Evolutionary conservation across 2,329 filamentous ascomycete genomes (phyloP), one percentile per base, ranked within the genome.

Genomic region (Xylaria multiplex): DNA sequence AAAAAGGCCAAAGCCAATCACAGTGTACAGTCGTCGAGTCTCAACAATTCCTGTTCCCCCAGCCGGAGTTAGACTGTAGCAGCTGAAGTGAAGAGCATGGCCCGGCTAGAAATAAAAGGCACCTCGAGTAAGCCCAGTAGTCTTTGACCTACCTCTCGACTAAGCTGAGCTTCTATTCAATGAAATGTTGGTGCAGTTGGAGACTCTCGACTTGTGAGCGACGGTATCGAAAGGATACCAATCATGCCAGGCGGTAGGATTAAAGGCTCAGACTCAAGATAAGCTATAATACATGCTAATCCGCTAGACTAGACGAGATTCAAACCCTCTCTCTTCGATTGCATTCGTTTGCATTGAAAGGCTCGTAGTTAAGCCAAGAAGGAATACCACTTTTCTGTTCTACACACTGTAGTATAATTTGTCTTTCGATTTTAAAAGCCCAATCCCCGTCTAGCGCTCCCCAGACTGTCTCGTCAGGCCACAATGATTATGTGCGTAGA

Each of bases 401-500:
- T 32, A 13, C 19, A 19, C 19, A 19, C 19, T 19, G 22, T 11
- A 35, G 6, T 60, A 60, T 22, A 64, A 24, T 19, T 30, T 60
- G 16, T 64, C 56, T 16, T 49, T 55, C 32, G 56, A 60, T 37
- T 55, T 60, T 8, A 60, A 43, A 27, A 60, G 27, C 5, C 62
- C 43, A 27, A 60, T 43, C 32, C 50, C 32, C 45, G 52, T 61
- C 57, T 40, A 65, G 22, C 13, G 19, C 37, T 37, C 27, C 14
- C 37, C 50, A 24, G 13, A 27, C 4, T 57, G 50, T 4, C 43
- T 55, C 16, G 54, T 46, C 27, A 65, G 19, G 19, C 19, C 19
- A 27, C 27, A 27, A 5, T 27, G 27, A 5, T 27, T 27, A 27
- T 27, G 5, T 16, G 43, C 56, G 57, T n/a, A 57, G 48, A 19